Evolutionary conservation across 768 basidiomycete species (phyloP), one percentile per base, ranked within the genome.

Genomic region (Lentinus tigrinus): DNA sequence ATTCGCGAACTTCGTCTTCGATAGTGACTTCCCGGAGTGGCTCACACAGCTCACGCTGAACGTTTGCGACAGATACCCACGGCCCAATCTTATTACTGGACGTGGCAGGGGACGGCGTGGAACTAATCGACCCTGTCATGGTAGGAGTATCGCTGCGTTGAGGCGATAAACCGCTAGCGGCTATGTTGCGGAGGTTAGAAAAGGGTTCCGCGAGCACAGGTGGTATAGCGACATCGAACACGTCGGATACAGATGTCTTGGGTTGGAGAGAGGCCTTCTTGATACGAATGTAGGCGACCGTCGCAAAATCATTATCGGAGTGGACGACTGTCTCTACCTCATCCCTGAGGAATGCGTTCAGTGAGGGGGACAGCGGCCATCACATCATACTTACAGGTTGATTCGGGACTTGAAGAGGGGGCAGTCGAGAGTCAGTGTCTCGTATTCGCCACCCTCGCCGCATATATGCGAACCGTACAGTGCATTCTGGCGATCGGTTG

Each of bases 361-460:
- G 14, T 36, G 47, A 42, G 1, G n/a, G 28, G 8, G 8, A 17
- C n/a, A 13, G n/a, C n/a, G 8, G 3, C 4, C 39, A 39, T 9
- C 34, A 13, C 9, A n/a, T 17, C 23, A 37, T 34, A 65, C 87
- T 65, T 64, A 93, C 87, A 98, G 69, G 7, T 75, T 69, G 36
- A 99, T 88, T 10, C 81, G 78, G 38, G 81, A 80, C 63, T 92
- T 91, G 82, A 95, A 98, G 13, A 96, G 67, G 0, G 95, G 92
- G 60, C 89, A 91, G 63, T 97, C 92, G 13, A 95, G 75, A 1
- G 96, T 98, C 56, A 98, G 76, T 0, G 89, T 92, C 70, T 99
- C 97, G 72, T 98, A 99, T 74, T 99, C 97, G 2, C 97, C 97
- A 2, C 97, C 97, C 74, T 99, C 97, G 10, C 97, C 97, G 61